Evolutionary conservation across 257 asterid genomes (phyloP), one percentile per base, ranked within the genome.

Genomic region (Nicotiana paniculata): DNA sequence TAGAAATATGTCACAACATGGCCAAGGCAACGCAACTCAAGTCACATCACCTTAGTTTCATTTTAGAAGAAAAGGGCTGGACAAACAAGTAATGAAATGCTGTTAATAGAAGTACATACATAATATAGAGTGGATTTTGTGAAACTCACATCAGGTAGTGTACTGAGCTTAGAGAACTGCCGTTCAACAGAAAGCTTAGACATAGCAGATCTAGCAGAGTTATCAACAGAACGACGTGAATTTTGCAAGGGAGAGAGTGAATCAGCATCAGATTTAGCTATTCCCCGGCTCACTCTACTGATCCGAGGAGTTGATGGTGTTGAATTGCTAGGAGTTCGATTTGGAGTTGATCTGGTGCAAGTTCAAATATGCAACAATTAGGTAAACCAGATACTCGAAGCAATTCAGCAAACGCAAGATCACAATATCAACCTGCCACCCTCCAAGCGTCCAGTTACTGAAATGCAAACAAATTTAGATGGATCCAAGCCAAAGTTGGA

Each of bases 141-240:
- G 10, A 43, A 2, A 88, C 97, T 89, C 89, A 93, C 99, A 79
- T 96, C 98, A 53, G 96, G 89, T 17, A 90, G 91, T 30, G 97
- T 90, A 81, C 80, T 61, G 88, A 89, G 91, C 87, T 93, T 96
- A 68, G 93, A 89, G 81, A 95, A 33, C 77, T 91, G 88, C 69
- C 92, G 85, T 21, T 90, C 98, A 2, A 84, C 58, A 17, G 92
- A 16, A 66, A 93, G 90, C 97, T 91, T 96, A 6, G 92, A 83
- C 6, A 91, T 89, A 57, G 96, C 90, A 46, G 96, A 79, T 87
- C 91, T 89, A 3, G 97, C 90, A 64, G 98, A 89, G 63, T 83
- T 87, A 35, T 94, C 97, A 62, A 86, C 77, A 0, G 97, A 93
- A 82, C 81, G 82, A 37, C 96, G 93, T 53, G 93, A 55, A 80